Conservation (phyloP, 2,329 filamentous ascomycete genomes). For the Neocatenulostroma microsporum region DNA sequence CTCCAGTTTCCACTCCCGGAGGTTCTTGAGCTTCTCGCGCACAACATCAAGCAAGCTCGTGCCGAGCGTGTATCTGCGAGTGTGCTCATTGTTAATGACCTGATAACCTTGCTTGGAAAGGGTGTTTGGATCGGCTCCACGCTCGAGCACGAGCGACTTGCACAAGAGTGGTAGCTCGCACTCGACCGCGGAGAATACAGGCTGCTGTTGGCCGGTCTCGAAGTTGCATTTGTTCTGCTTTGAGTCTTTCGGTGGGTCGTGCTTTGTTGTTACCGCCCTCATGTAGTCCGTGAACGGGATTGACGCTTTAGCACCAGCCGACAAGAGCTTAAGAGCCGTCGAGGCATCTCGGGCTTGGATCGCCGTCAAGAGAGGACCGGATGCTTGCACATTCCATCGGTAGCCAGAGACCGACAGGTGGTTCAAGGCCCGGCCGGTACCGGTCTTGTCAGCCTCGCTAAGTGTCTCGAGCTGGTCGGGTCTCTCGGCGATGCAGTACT, state of each 20-base stretch:
- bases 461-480: constrained; percentile 41
- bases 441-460: constrained; percentile 50
- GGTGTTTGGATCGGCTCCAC: constrained; percentile 59
- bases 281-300: constrained; percentile 60
- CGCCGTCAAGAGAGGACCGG: constrained; percentile 52
- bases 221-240: constrained; percentile 48
- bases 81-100: constrained; percentile 27
- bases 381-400: constrained; percentile 30
- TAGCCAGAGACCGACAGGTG: constrained; percentile 46
- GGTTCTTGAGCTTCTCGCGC: constrained; percentile 41
- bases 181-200: constrained; percentile 55
- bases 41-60: constrained; percentile 56
- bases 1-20: constrained; percentile 42
- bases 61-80: constrained; percentile 32
- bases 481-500: constrained; percentile 52
- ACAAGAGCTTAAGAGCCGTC: constrained; percentile 54
- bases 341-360: constrained; percentile 47
- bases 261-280: constrained; percentile 45
- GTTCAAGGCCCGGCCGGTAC: constrained; percentile 57
- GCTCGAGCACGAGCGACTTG: constrained; percentile 46
- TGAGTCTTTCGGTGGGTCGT: constrained; percentile 28
- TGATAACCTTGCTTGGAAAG: constrained; percentile 39
- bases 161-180: constrained; percentile 47
- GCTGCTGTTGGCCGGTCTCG: constrained; percentile 49
- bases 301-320: constrained; percentile 52